Evolutionary conservation across 2,329 filamentous ascomycete species (phyloP), one percentile per base, ranked within the genome.

Genomic region (Zymoseptoria pseudotritici): DNA sequence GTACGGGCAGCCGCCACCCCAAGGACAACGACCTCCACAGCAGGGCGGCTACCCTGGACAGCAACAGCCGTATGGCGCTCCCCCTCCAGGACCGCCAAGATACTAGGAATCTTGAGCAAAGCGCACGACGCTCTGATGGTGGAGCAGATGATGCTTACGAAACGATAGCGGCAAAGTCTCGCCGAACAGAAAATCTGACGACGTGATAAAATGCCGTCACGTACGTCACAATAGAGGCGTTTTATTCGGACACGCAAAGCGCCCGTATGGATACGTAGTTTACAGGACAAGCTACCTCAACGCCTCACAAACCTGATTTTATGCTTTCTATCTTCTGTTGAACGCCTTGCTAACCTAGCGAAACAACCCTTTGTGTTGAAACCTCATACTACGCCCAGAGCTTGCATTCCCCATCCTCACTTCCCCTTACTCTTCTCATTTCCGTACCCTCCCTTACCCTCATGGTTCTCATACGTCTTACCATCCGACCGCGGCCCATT

Each of bases 401-500:
- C 26, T 9, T 21, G 29, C 42, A 50, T 53, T 58, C 51, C 26
- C 52, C 29, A 56, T 11, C 50, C 55, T 36, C 31, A 31, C 55
- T 56, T 57, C 55, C 60, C 60, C 56, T 66, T 67, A 60, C 69
- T 70, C 56, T 80, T 83, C 75, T 86, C 83, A 51, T 77, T 70
- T 0, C 86, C 86, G 75, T 88, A 88, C 0, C 86, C 86, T 10
- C 85, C 86, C 66, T 83, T 80, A 1, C 84, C 84, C 55, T 84
- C 81, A 1, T 77, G 71, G 58, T 74, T 79, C 67, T 80, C 75
- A 67, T 88, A 90, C 7, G 85, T 85, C 78, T 83, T 83, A 2
- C 87, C 87, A 75, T 90, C 85, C 3, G 81, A 79, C 0, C 76
- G 81, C 60, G 77, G 77, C 50, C 78, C 77, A 66, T 84, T 89